Evolutionary conservation across 2,329 filamentous ascomycete genomes (phyloP), one percentile per base, ranked within the genome.

Genomic region (Penicillium nordicum): DNA sequence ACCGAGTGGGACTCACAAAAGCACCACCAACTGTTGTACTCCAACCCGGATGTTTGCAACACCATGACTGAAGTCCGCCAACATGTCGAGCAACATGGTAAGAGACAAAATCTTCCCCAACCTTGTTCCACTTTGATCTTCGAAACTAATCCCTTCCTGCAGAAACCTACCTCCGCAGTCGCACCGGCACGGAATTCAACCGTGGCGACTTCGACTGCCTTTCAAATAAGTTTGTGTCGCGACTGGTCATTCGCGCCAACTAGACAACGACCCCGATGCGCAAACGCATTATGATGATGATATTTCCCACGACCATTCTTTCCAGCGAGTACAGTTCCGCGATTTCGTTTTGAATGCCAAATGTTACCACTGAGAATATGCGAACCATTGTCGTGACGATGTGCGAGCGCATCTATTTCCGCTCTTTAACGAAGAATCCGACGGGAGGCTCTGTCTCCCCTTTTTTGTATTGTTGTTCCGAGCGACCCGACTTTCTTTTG

Each of bases 221-320:
- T 72, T 96, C 92, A 51, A 97, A 96, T 82, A 97, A 97, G 81
- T 97, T 97, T 80, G 79, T 97, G 66, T 95, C 92, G 37, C 95
- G 95, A 78, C 85, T 97, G 70, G 92, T 97, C 73, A 96, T 97
- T 75, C 91, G 93, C 67, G 90, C 93, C 69, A 96, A 95, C 79
- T 96, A 82, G 23, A 45, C 36, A 73, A 66, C 50, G 61, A 66
- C 57, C 48, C 55, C 49, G 43, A 63, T 58, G 62, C 63, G 60
- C 56, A 62, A 60, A 59, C 62, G 61, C 63, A 60, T 60, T 61
- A 64, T 61, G 60, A 67, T 53, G 59, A 67, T 63, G 57, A 62
- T 58, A 51, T 57, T 55, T 55, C 57, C 25, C 54, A 58, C 60
- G 63, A 61, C 51, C 55, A 60, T 60, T 61, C 62, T 63, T 64